A percentile compares a stretch with the other conserved stretches of the same genome.
phyloP scores from a whole-genome alignment of 2,329 filamentous ascomycete genomes.

The Rhynchosporium agropyri region DNA sequence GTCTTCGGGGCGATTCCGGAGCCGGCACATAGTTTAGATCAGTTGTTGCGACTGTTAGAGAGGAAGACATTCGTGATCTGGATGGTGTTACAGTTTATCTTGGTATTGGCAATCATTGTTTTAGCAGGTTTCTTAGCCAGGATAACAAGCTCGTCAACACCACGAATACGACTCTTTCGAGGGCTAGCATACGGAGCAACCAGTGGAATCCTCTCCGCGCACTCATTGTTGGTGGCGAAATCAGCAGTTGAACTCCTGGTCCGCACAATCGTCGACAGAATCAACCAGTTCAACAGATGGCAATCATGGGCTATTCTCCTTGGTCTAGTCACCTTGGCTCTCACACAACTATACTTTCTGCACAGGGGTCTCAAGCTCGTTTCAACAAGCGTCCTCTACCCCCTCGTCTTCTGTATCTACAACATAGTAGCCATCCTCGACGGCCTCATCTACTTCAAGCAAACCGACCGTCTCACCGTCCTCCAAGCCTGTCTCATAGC shows the following conservation, averaged over 20 bases:
- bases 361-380: constrained; percentile 92
- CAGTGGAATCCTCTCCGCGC: constrained; percentile 90
- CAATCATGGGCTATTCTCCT: constrained; percentile 91
- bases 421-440: constrained; percentile 98
- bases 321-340: constrained; percentile 76
- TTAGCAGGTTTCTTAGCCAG: constrained; percentile 59
- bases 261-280: constrained; percentile 77
- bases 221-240: constrained; percentile 91
- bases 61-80: constrained; percentile 79
- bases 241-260: constrained; percentile 95
- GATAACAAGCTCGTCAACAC: constrained; percentile 58
- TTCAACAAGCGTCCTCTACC: constrained; percentile 94
- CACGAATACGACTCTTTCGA: constrained; percentile 72
- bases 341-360: constrained; percentile 92
- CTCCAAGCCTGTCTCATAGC: constrained; percentile 81
- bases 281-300: constrained; percentile 95
- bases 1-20: constrained; percentile 93
- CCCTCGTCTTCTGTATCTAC: constrained; percentile 97
- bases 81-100: constrained; percentile 78
- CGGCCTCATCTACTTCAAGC: constrained; percentile 94
- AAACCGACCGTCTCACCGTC: constrained; percentile 76
- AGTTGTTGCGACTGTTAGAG: constrained; percentile 75
- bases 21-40: constrained; percentile 82
- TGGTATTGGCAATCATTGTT: constrained; percentile 70
- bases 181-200: constrained; percentile 89